phyloP scores from a whole-genome alignment of 2,329 filamentous ascomycete genomes.

The Dendrostoma leiphaemia region DNA sequence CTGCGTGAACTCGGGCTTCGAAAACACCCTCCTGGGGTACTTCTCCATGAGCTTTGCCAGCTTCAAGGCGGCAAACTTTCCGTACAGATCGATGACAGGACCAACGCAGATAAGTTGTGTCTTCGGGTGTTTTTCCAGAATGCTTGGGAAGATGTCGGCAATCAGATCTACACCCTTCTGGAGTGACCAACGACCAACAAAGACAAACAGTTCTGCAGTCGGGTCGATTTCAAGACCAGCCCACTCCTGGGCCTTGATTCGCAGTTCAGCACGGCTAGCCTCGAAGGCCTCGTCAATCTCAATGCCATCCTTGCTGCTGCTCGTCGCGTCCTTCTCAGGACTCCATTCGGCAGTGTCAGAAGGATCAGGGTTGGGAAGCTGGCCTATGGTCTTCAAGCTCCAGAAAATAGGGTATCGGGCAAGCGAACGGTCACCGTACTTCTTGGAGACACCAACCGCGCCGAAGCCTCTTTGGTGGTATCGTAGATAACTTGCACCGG shows the following conservation, averaged over 20 bases:
- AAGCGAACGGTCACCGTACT: conserved; percentile 65
- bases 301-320: conserved; percentile 45
- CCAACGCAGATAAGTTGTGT: conserved; percentile 62
- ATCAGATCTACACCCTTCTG: conserved; percentile 69
- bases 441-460: conserved; percentile 63
- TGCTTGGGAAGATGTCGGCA: conserved; percentile 61
- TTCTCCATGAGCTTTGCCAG: conserved; percentile 61
- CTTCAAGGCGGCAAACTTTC: conserved; percentile 65
- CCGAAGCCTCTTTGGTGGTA: conserved; percentile 65
- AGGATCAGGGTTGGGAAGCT: conserved; percentile 64
- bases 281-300: conserved; percentile 57
- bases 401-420: conserved; percentile 68
- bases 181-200: conserved; percentile 68
- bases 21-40: conserved; percentile 64
- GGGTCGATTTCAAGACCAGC: conserved; percentile 62
- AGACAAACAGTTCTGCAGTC: conserved; percentile 65
- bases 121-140: conserved; percentile 57
- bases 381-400: conserved; percentile 61
- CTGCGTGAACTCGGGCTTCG: conserved; percentile 65
- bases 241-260: conserved; percentile 66
- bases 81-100: conserved; percentile 64
- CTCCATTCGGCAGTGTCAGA: conserved; percentile 61
- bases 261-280: conserved; percentile 49
- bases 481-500: conserved; percentile 60
- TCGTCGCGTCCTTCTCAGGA: conserved; percentile 42